Evolutionary conservation across 345 rosid species (phyloP).

Genomic region (Clausena lansium): DNA sequence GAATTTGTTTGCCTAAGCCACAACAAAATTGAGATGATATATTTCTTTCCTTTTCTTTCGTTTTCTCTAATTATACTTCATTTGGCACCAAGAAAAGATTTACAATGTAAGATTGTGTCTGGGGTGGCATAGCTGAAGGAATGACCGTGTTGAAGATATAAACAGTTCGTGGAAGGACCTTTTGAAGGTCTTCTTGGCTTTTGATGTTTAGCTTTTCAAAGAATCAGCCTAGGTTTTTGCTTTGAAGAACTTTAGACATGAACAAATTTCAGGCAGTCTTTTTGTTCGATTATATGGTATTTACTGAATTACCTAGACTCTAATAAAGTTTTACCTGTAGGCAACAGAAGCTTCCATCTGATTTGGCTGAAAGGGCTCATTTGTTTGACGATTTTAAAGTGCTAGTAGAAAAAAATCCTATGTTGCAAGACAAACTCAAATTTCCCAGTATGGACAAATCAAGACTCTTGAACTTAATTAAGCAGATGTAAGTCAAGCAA

Average conservation of each 20-base stretch:
- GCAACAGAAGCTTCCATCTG: slow-evolving; percentile 14
- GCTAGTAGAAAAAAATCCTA: slow-evolving; percentile 30
- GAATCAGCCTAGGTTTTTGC: slow-evolving; percentile 6
- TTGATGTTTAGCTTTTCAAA: neutral
- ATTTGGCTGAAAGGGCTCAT: neutral
- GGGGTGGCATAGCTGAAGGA: neutral
- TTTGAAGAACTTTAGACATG: slow-evolving; percentile 3
- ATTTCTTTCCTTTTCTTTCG: neutral
- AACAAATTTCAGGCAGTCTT: neutral
- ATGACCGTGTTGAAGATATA: neutral
- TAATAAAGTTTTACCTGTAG: slow-evolving; percentile 14
- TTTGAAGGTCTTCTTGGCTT: neutral
- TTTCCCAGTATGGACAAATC: slow-evolving; percentile 35
- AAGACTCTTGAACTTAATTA: slow-evolving; percentile 30
- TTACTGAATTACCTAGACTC: slow-evolving; percentile 29
- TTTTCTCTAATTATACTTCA: neutral
- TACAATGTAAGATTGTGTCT: neutral
- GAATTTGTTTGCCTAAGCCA: neutral
- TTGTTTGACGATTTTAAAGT: slow-evolving; percentile 20
- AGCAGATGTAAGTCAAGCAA: slow-evolving; percentile 30
- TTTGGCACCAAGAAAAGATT: neutral
- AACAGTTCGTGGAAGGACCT: slow-evolving; percentile 1
- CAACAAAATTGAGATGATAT: neutral
- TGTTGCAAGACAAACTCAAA: slow-evolving; percentile 31
- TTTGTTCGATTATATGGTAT: slow-evolving; percentile 35